These are phyloP conservation scores for Hyparrhenia diplandra DNA, from an alignment of 176 grass and related monocot genomes.

Conservation along the genomic window DNA sequence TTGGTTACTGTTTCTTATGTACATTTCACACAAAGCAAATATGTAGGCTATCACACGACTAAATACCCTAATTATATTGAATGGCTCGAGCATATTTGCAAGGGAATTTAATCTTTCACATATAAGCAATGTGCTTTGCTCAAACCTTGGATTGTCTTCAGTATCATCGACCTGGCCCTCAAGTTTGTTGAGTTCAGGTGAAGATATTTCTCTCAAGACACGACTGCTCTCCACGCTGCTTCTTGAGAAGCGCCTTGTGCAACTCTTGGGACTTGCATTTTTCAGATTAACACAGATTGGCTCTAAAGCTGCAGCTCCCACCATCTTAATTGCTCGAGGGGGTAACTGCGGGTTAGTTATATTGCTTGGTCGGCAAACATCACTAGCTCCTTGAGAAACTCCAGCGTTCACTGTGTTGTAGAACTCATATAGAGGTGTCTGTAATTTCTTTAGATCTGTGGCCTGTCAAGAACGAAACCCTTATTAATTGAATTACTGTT, in stretches of 20 bases:
- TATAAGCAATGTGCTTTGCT: not conserved
- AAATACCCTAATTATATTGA: not conserved
- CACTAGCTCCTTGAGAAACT: conserved; percentile 33
- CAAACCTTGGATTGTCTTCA: conserved; percentile 60
- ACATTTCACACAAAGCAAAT: not conserved
- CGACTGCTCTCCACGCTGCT: conserved; percentile 30
- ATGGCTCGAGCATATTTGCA: not conserved
- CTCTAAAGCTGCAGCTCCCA: conserved; percentile 29
- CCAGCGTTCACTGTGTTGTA: conserved; percentile 71
- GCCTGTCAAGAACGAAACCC: conserved; percentile 43
- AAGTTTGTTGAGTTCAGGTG: conserved; percentile 49
- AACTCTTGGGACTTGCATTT: conserved; percentile 44
- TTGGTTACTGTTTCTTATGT: not conserved
- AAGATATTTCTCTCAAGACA: conserved; percentile 73
- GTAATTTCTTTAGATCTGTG: conserved; percentile 87
- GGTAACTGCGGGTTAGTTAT: conserved; percentile 7
- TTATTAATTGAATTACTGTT: not conserved
- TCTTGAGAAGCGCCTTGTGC: conserved; percentile 48
- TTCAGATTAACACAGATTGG: conserved; percentile 40
- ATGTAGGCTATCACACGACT: not conserved
- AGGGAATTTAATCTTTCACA: not conserved
- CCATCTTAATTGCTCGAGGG: conserved; percentile 48
- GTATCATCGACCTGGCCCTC: conserved; percentile 40
- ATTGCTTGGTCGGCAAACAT: conserved; percentile 45
- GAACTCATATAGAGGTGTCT: conserved; percentile 87